These are phyloP conservation scores for Asterionellopsis glacialis DNA, from an alignment of 108 stramenopile species.

Conservation along the genomic window DNA sequence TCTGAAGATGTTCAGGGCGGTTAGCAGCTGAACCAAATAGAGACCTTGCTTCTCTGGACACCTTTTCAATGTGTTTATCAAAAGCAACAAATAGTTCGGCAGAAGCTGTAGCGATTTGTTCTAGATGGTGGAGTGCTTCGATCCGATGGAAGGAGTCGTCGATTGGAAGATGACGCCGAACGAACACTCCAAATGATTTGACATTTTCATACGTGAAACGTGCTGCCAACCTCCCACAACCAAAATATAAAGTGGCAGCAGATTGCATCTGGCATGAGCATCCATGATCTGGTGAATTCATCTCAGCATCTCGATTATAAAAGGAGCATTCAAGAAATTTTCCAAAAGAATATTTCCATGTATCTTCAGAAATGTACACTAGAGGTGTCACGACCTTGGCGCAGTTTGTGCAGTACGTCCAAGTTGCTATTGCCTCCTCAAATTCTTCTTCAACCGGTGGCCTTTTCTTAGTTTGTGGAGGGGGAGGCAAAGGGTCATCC, in stretches of 20 bases:
- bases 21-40: conserved; percentile 64
- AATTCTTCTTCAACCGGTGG: conserved; percentile 19
- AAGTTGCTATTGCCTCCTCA: conserved; percentile 75
- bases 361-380: conserved; percentile 81
- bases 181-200: conserved; percentile 81
- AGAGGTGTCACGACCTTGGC: conserved; percentile 81
- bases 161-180: conserved; percentile 74
- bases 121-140: conserved; percentile 61
- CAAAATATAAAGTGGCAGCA: conserved; percentile 82
- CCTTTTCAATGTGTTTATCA: conserved; percentile 84
- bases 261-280: conserved; percentile 79
- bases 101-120: conserved; percentile 72
- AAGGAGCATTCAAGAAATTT: conserved; percentile 94
- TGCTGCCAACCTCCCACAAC: conserved; percentile 81
- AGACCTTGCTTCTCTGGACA: conserved; percentile 74
- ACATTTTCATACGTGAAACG: conserved; percentile 86
- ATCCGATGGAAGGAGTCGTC: conserved; percentile 68
- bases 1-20: conserved; percentile 77
- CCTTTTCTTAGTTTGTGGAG: conserved; percentile 5
- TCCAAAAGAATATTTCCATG: conserved; percentile 94
- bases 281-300: conserved; percentile 62
- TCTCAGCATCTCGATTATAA: conserved; percentile 83
- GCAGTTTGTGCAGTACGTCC: conserved; percentile 91
- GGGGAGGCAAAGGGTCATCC: conserved; percentile 67
- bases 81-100: conserved; percentile 79